Conservation (phyloP, 352 stramenopile species). For the Globisporangium alternatum region DNA sequence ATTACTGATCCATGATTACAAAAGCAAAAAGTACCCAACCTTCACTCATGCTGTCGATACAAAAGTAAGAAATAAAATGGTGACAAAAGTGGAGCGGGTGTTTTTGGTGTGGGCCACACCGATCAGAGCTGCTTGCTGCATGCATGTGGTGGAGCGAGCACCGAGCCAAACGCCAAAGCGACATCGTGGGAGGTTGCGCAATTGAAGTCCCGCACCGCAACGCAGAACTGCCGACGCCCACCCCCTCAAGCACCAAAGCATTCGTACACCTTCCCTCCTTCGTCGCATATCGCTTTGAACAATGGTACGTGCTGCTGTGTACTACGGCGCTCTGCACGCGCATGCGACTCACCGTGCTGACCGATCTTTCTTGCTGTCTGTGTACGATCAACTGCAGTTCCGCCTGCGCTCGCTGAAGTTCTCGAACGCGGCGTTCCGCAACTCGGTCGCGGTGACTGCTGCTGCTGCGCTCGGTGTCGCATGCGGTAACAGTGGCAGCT, state of each 20-base stretch:
- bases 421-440: slow-evolving; percentile 13
- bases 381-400: neutral
- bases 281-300: neutral
- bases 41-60: neutral
- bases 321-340: neutral
- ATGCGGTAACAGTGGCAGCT: slow-evolving; percentile 25
- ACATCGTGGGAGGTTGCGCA: neutral
- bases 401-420: slow-evolving; percentile 12
- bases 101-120: neutral
- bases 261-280: neutral
- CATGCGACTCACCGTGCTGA: too few species aligned
- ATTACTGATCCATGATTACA: too few species aligned
- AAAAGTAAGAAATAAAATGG: too few species aligned
- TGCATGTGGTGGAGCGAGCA: slow-evolving; percentile 5
- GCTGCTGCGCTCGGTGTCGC: slow-evolving; percentile 34
- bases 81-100: neutral
- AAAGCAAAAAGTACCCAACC: too few species aligned
- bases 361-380: neutral
- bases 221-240: neutral
- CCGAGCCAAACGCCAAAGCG: neutral
- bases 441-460: slow-evolving; percentile 28
- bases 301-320: neutral
- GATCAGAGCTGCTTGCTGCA: neutral
- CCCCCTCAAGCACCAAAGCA: neutral
- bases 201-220: neutral